Evolutionary conservation across 768 basidiomycete genomes (phyloP).

Genomic region (Suillus decipiens): DNA sequence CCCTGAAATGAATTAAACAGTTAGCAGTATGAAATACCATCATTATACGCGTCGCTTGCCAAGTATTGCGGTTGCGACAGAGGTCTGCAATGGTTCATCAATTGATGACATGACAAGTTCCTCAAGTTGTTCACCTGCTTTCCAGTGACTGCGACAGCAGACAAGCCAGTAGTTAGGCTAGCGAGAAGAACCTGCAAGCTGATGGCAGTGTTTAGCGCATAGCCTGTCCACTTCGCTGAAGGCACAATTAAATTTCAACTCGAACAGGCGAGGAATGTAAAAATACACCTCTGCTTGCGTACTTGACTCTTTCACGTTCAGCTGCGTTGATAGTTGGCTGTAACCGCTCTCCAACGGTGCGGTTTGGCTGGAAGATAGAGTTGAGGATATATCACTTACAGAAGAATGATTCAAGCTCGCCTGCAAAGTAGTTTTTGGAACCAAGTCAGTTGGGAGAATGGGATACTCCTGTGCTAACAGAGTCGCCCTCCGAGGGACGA

Average conservation of each 20-base stretch:
- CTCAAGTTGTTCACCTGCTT: slow-evolving; percentile 15
- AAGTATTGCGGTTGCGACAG: slow-evolving; percentile 32
- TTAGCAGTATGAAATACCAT: neutral
- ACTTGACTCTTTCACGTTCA: slow-evolving; percentile 42
- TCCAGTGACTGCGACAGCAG: slow-evolving; percentile 22
- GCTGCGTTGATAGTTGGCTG: slow-evolving; percentile 51
- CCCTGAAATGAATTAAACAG: slow-evolving; percentile 16
- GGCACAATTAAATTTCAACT: neutral
- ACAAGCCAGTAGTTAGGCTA: slow-evolving; percentile 29
- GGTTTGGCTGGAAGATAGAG: neutral
- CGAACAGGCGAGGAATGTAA: neutral
- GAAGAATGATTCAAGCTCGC: neutral
- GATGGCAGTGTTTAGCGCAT: slow-evolving; percentile 26
- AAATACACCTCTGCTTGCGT: slow-evolving; percentile 39
- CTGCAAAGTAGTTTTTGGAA: neutral
- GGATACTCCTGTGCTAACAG: neutral
- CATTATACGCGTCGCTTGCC: slow-evolving; percentile 13
- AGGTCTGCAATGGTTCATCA: slow-evolving; percentile 19
- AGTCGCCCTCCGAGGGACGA: neutral
- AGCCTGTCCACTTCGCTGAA: slow-evolving; percentile 18
- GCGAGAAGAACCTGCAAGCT: slow-evolving; percentile 29
- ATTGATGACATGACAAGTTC: neutral
- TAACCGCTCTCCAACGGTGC: slow-evolving; percentile 48
- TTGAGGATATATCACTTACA: neutral
- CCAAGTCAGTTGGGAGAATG: neutral